Base-by-base conservation (phyloP, 495 filamentous ascomycete species). In the Recurvomyces mirabilis region DNA sequence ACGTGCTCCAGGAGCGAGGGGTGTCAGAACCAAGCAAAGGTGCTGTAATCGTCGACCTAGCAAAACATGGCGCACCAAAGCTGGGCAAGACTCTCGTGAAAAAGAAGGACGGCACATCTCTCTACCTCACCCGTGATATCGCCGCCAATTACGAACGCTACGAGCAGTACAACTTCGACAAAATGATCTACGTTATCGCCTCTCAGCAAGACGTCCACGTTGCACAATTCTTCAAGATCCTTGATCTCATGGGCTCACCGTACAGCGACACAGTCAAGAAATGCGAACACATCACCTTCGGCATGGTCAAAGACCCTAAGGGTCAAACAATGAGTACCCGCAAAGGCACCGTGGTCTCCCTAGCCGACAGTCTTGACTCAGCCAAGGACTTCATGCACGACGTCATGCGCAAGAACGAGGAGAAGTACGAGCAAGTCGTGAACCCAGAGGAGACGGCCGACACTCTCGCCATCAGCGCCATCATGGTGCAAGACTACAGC, bases 21-120 rank as follows among this genome's bases (percentile, higher is more conserved):
- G 73, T 94, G 22, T 78, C 80, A 0, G 79, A 88, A 61, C 75
- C 83, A 56, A 88, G 86, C 24, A 77, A 95, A 24, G 91, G 91
- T 29, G 91, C 91, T 30, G 68, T 85, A 38, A 83, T 95, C 49
- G 78, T 94, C 44, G 82, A 98, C 61, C 83, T 98, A 51, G 73
- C 73, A 38, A 86, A 88, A 61, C 75, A 86, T 47, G 58, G 65
- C 23, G 68, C 68, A 21, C 79, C 78, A 64, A 81, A 77, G 54
- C 72, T 83, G 1, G 80, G 78, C 40, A 80, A 76, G 62, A 78
- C 75, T 26, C 67, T 81, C 35, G 73, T 87, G 43, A 67, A 78
- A 47, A 77, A 78, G 55, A 75, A 75, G 55, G 78, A 81, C 50
- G 82, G 82, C 28, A 80, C 76, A 5, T 74, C 73, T 21, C 66